These are phyloP conservation scores for Polytrichum formosum DNA, from an alignment of 225 moss, liverwort and hornwort species.

Conservation along the genomic window DNA sequence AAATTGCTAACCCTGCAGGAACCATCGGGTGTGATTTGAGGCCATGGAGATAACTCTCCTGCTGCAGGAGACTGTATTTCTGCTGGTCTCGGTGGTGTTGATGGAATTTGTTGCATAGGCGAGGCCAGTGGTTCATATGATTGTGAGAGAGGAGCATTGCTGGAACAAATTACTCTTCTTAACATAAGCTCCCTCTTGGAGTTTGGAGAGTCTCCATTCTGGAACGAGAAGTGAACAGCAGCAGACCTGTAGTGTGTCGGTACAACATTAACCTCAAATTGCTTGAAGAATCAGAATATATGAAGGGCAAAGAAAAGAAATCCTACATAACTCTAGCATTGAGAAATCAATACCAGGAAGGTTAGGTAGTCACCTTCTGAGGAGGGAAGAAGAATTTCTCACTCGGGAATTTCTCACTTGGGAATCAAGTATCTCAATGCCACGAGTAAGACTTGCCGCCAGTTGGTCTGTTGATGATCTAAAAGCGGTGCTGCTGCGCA, in stretches of 20 bases:
- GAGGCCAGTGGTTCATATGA: slow-evolving; percentile 16
- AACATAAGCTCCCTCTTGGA: slow-evolving; percentile 32
- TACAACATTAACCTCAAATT: neutral
- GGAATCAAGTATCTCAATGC: slow-evolving; percentile 76
- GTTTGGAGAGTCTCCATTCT: slow-evolving; percentile 33
- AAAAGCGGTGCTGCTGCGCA: slow-evolving; percentile 52
- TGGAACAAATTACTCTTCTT: slow-evolving; percentile 33
- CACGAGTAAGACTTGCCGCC: slow-evolving; percentile 80
- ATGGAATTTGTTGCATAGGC: slow-evolving; percentile 6
- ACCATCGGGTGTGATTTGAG: slow-evolving; percentile 19
- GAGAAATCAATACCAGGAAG: neutral
- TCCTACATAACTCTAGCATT: neutral
- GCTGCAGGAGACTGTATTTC: slow-evolving; percentile 1
- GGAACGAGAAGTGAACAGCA: slow-evolving; percentile 58
- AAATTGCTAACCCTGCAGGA: slow-evolving; percentile 19
- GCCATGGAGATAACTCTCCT: slow-evolving; percentile 21
- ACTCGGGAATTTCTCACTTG: slow-evolving; percentile 47
- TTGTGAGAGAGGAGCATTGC: slow-evolving; percentile 21
- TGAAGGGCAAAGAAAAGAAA: neutral
- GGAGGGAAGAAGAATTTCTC: slow-evolving; percentile 38
- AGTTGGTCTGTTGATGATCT: slow-evolving; percentile 66
- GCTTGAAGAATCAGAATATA: neutral
- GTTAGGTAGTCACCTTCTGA: slow-evolving; percentile 27
- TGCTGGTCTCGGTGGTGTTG: neutral
- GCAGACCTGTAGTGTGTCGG: slow-evolving; percentile 24